Conservation (phyloP, 495 filamentous ascomycete genomes). For the Thermochaetoides thermophila region DNA sequence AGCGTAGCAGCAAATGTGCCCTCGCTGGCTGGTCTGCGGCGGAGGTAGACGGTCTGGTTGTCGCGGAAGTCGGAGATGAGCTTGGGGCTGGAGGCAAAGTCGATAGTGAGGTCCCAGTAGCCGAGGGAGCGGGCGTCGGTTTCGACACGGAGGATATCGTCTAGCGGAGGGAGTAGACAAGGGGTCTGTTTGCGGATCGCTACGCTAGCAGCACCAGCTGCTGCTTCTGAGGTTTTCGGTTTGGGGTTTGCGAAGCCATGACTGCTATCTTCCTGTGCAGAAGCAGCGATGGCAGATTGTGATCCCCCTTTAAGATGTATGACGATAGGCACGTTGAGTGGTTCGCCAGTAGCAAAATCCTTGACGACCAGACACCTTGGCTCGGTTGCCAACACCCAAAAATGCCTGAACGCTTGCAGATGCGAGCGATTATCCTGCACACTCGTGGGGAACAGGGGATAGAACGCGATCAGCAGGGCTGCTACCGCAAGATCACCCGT, state of each 20-base stretch:
- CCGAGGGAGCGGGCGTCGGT: slow-evolving; percentile 46
- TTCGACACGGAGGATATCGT: slow-evolving; percentile 47
- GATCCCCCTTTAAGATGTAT: slow-evolving; percentile 21
- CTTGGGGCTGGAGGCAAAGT: slow-evolving; percentile 51
- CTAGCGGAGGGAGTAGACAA: slow-evolving; percentile 71
- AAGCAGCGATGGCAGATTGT: slow-evolving; percentile 10
- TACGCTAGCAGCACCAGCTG: too few relatives aligned
- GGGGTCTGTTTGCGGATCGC: slow-evolving; percentile 39
- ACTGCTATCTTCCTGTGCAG: slow-evolving; percentile 1
- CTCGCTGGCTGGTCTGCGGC: slow-evolving; percentile 54
- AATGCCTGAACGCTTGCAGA: slow-evolving; percentile 89
- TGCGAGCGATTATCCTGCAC: slow-evolving; percentile 90
- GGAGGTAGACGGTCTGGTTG: slow-evolving; percentile 67
- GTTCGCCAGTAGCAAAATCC: slow-evolving; percentile 68
- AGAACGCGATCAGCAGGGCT: slow-evolving; percentile 78
- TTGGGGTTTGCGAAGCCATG: too few relatives aligned
- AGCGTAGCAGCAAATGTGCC: slow-evolving; percentile 65
- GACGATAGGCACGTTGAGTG: slow-evolving; percentile 55
- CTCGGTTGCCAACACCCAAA: slow-evolving; percentile 92
- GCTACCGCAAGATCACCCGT: slow-evolving; percentile 80
- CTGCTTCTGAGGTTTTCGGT: too few relatives aligned
- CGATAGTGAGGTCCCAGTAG: slow-evolving; percentile 75
- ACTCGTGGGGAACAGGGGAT: slow-evolving; percentile 76
- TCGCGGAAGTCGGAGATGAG: slow-evolving; percentile 56
- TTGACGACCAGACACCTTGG: slow-evolving; percentile 73